phyloP scores from a whole-genome alignment of 768 basidiomycete species.

The Tulasnella sp. region DNA sequence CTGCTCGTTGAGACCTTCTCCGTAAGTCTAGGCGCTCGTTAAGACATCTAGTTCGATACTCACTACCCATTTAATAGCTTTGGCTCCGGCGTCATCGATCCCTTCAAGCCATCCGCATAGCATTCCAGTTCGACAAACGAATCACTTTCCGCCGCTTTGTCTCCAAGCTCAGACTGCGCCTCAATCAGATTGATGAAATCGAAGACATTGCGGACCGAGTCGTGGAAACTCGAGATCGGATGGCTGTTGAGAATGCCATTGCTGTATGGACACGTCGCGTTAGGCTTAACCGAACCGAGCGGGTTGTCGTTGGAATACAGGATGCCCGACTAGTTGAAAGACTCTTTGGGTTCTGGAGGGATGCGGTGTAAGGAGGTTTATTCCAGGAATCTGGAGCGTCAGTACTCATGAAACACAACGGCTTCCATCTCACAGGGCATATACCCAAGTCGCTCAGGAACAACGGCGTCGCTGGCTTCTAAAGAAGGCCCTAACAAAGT shows the following conservation, averaged over 20 bases:
- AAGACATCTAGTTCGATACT: neutral
- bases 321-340: conserved; percentile 47
- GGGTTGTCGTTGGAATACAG: conserved; percentile 13
- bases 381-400: neutral
- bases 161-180: conserved; percentile 51
- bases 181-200: conserved; percentile 43
- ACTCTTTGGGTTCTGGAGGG: conserved; percentile 56
- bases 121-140: conserved; percentile 44
- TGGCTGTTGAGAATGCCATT: conserved; percentile 48
- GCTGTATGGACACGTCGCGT: conserved; percentile 53
- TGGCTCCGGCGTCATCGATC: conserved; percentile 62
- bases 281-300: conserved; percentile 43
- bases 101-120: conserved; percentile 47
- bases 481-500: conserved; percentile 50
- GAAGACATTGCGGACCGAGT: conserved; percentile 53
- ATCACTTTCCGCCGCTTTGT: conserved; percentile 48
- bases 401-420: neutral
- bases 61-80: conserved; percentile 35
- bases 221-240: conserved; percentile 42
- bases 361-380: conserved; percentile 47
- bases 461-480: conserved; percentile 46
- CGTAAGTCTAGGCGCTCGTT: conserved; percentile 30
- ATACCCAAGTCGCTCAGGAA: conserved; percentile 48
- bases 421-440: neutral
- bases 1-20: conserved; percentile 52